Evolutionary conservation across 2,329 filamentous ascomycete species (phyloP).

Genomic region (Talaromyces sp.): DNA sequence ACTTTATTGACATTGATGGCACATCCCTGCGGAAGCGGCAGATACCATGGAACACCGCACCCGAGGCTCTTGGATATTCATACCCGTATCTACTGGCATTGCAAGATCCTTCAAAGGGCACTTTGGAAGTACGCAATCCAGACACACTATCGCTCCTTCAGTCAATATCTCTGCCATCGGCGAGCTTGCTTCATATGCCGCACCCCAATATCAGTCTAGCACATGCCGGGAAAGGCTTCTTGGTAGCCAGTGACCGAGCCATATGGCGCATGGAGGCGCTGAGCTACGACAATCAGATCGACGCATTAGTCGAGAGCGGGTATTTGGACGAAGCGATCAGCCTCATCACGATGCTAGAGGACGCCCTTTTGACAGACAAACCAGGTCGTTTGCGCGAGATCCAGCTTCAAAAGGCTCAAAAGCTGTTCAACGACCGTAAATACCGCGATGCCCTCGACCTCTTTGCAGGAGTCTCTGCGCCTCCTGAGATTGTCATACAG

Average conservation of each 20-base stretch:
- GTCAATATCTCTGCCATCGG: conserved; percentile 74
- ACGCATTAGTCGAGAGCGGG: conserved; percentile 68
- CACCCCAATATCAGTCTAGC: conserved; percentile 91
- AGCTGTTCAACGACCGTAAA: conserved; percentile 74
- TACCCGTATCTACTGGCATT: conserved; percentile 92
- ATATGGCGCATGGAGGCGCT: conserved; percentile 96
- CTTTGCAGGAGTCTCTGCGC: conserved; percentile 84
- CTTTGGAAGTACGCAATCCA: conserved; percentile 85
- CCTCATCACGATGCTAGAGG: conserved; percentile 82
- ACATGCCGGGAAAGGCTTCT: conserved; percentile 91
- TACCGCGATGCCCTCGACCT: conserved; percentile 84
- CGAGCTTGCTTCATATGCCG: conserved; percentile 81
- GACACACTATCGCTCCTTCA: conserved; percentile 88
- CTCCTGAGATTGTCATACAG: conserved; percentile 80
- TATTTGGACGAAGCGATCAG: conserved; percentile 90
- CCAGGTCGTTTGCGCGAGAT: conserved; percentile 73
- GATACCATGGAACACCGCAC: conserved; percentile 85
- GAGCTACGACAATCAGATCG: conserved; percentile 84
- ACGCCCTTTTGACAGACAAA: conserved; percentile 83
- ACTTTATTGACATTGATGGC: conserved; percentile 83
- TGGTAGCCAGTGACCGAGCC: conserved; percentile 83
- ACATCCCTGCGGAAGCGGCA: conserved; percentile 78
- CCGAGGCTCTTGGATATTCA: conserved; percentile 89
- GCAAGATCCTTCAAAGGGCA: conserved; percentile 76
- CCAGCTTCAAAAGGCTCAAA: conserved; percentile 86